phyloP scores from a whole-genome alignment of 2,329 filamentous ascomycete species.

The Aspergillus eucalypticola region DNA sequence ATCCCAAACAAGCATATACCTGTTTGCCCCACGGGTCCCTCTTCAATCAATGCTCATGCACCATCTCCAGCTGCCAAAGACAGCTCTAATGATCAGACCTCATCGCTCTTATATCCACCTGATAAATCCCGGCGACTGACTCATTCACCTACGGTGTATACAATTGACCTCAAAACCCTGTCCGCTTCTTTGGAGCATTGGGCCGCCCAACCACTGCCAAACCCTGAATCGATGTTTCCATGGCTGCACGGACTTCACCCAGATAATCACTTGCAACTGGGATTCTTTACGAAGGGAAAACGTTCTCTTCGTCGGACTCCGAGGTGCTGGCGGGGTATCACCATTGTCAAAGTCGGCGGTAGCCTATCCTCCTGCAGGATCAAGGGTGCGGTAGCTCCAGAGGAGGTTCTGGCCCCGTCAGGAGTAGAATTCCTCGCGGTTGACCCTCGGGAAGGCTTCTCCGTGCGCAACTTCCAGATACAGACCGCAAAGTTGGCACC shows the following conservation, averaged over 20 bases:
- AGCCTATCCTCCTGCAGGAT: constrained; percentile 72
- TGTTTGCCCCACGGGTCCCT: constrained; percentile 80
- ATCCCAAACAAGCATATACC: constrained; percentile 90
- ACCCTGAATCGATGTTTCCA: constrained; percentile 84
- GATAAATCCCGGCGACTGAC: constrained; percentile 60
- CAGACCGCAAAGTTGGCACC: constrained; percentile 85
- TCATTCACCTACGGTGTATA: constrained; percentile 65
- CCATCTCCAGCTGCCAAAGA: constrained; percentile 64
- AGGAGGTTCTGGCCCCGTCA: constrained; percentile 69
- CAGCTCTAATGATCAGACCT: constrained; percentile 56
- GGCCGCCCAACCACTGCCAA: constrained; percentile 77
- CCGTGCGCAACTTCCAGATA: constrained; percentile 95
- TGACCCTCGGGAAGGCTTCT: constrained; percentile 88
- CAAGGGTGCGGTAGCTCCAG: constrained; percentile 81
- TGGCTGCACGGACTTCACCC: constrained; percentile 94
- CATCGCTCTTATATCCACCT: constrained; percentile 75
- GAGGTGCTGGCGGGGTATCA: constrained; percentile 75
- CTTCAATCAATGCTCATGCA: constrained; percentile 61
- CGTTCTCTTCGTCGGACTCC: constrained; percentile 70
- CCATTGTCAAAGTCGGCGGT: constrained; percentile 84
- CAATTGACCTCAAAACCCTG: constrained; percentile 68
- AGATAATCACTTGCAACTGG: constrained; percentile 81
- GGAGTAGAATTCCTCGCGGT: constrained; percentile 71
- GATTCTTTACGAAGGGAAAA: constrained; percentile 81
- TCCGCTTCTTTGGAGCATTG: constrained; percentile 73